Evolutionary conservation across 1,139 yeast genomes (phyloP).

Genomic region (Suhomyces bribrorum): DNA sequence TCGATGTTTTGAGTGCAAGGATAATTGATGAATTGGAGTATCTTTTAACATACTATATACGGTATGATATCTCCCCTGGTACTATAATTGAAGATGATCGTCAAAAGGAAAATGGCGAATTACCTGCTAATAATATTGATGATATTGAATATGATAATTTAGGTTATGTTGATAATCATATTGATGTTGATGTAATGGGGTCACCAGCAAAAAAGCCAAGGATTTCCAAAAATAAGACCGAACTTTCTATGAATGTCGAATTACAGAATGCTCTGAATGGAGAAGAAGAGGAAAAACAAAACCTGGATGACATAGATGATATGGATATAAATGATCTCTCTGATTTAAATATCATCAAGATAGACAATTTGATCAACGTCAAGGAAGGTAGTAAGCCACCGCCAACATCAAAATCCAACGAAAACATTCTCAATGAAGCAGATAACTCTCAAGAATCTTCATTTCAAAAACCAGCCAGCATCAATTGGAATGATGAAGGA

Average conservation of each 20-base stretch:
- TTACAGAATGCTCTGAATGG: constrained; percentile 3
- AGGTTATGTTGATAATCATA: constrained; percentile 11
- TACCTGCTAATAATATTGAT: constrained; percentile 12
- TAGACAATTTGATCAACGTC: constrained; percentile 39
- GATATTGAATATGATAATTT: constrained; percentile 11
- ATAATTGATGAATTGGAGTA: constrained; percentile 71
- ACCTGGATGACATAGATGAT: constrained; percentile 18
- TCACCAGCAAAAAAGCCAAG: constrained; percentile 19
- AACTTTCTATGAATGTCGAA: constrained; percentile 10
- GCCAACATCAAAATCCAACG: constrained; percentile 1
- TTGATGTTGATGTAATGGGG: constrained; percentile 17
- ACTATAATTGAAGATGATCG: constrained; percentile 28
- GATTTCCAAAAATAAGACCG: constrained; percentile 5
- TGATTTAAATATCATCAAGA: constrained; percentile 40
- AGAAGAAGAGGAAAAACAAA: constrained; percentile 11
- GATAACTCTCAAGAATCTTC: constrained; percentile 31
- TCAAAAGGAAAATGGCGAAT: constrained; percentile 1
- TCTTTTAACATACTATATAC: constrained; percentile 39
- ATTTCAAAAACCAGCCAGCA: constrained; percentile 45
- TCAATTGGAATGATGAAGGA: constrained; percentile 47
- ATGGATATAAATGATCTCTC: constrained; percentile 43
- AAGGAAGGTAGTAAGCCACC: constrained; percentile 12
- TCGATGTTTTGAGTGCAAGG: constrained; percentile 77
- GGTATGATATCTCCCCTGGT: constrained; percentile 22
- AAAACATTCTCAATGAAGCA: neutral